Evolutionary conservation across 2,329 filamentous ascomycete genomes (phyloP).

Genomic region (Paraphaeosphaeria sporulosa): DNA sequence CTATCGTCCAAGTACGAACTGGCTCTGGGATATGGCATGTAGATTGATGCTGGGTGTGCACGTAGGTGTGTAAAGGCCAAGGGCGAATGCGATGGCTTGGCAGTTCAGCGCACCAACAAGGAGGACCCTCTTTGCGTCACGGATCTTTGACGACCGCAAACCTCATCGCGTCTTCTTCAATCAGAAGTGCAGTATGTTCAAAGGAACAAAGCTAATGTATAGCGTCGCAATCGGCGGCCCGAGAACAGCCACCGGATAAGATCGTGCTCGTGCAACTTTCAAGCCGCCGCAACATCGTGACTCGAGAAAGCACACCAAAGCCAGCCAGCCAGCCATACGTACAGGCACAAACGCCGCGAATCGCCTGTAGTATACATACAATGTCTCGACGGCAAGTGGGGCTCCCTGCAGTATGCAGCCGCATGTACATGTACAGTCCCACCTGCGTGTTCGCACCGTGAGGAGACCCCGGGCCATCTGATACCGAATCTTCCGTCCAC

Average conservation of each 20-base stretch:
- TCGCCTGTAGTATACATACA: too few species aligned
- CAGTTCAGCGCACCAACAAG: too few species aligned
- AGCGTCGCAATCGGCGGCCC: background rate
- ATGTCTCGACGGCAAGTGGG: background rate
- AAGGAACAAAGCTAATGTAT: background rate
- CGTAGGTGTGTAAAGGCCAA: too few species aligned
- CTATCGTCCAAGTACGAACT: background rate
- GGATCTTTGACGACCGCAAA: too few species aligned
- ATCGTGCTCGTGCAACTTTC: background rate
- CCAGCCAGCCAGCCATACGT: background rate
- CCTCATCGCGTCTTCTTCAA: background rate
- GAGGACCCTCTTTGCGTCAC: too few species aligned
- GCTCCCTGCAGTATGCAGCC: conserved; percentile 1
- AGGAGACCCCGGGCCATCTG: conserved; percentile 22
- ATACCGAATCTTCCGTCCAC: conserved; percentile 26
- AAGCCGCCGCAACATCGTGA: background rate
- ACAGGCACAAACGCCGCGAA: background rate
- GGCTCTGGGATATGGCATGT: too few species aligned
- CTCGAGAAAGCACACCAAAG: background rate
- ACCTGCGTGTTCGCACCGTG: conserved; percentile 7
- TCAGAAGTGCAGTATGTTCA: background rate
- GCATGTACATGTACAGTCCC: conserved; percentile 1
- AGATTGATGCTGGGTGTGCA: too few species aligned
- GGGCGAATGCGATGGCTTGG: too few species aligned
- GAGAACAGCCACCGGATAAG: background rate